A percentile compares a stretch with the other conserved stretches of the same genome.
Evolutionary conservation across 495 filamentous ascomycete genomes (phyloP).

Genomic region (Penicillium goetzii): DNA sequence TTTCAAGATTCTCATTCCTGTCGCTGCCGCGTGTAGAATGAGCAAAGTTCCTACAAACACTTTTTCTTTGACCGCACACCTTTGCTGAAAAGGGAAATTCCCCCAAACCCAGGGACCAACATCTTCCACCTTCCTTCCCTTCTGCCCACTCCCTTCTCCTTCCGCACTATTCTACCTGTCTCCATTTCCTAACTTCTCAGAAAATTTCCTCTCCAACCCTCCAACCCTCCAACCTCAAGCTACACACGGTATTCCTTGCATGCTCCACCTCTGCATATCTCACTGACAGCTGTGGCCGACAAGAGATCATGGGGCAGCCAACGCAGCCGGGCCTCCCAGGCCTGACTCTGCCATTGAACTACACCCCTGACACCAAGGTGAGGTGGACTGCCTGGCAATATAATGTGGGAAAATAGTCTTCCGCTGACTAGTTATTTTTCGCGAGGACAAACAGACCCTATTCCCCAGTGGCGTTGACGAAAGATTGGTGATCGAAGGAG

Average conservation of each 20-base stretch:
- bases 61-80: too few species aligned
- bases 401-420: not conserved
- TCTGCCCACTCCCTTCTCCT: too few species aligned
- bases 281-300: not conserved
- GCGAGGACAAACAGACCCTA: not conserved
- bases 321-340: not conserved
- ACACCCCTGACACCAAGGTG: not conserved
- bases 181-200: too few species aligned
- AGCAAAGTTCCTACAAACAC: too few species aligned
- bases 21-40: too few species aligned
- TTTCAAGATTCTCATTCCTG: too few species aligned
- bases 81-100: too few species aligned
- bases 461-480: not conserved
- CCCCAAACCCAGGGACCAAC: too few species aligned
- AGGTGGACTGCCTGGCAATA: not conserved
- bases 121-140: too few species aligned
- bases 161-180: too few species aligned
- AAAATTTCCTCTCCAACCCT: too few species aligned
- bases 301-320: not conserved
- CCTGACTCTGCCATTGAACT: not conserved
- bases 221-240: too few species aligned
- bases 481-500: not conserved
- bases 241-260: not conserved
- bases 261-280: not conserved
- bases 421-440: not conserved